These are phyloP conservation scores for Acanthamoeba castellanii DNA, from an alignment of 208 protist species.

Conservation along the genomic window DNA sequence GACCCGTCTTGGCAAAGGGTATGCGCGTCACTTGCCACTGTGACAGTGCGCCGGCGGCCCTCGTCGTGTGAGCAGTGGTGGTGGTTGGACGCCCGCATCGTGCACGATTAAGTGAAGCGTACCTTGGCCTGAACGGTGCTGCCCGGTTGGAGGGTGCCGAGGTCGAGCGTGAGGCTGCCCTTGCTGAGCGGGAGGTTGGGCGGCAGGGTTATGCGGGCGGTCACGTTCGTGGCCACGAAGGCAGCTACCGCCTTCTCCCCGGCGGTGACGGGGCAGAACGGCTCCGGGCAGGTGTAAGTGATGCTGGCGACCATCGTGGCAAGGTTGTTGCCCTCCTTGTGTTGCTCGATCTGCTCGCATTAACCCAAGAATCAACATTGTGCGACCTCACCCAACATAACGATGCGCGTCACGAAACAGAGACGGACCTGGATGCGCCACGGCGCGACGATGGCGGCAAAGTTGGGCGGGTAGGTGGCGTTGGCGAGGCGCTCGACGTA, in stretches of 20 bases:
- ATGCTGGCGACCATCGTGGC: background rate
- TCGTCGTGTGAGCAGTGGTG: no score
- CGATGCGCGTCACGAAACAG: no score
- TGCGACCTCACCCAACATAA: no score
- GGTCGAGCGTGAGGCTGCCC: background rate
- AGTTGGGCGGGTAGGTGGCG: background rate
- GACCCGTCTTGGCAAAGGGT: background rate
- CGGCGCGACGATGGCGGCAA: background rate
- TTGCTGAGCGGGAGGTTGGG: background rate
- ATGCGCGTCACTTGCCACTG: background rate
- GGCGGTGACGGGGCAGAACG: background rate
- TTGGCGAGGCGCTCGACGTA: slow-evolving; percentile 3
- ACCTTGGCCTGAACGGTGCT: background rate
- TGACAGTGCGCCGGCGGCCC: no score
- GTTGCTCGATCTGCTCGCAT: background rate
- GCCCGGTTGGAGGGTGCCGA: background rate
- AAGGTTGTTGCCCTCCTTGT: background rate
- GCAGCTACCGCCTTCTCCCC: no score
- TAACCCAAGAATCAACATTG: no score
- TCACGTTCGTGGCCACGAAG: background rate
- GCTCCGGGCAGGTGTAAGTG: slow-evolving; percentile 7
- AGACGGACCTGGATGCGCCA: background rate
- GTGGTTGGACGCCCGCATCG: no score
- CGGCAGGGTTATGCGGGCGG: background rate
- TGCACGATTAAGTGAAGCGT: background rate